Evolutionary conservation across 2,329 filamentous ascomycete genomes (phyloP), one percentile per base, ranked within the genome.

Genomic region (Neofusicoccum sp.): DNA sequence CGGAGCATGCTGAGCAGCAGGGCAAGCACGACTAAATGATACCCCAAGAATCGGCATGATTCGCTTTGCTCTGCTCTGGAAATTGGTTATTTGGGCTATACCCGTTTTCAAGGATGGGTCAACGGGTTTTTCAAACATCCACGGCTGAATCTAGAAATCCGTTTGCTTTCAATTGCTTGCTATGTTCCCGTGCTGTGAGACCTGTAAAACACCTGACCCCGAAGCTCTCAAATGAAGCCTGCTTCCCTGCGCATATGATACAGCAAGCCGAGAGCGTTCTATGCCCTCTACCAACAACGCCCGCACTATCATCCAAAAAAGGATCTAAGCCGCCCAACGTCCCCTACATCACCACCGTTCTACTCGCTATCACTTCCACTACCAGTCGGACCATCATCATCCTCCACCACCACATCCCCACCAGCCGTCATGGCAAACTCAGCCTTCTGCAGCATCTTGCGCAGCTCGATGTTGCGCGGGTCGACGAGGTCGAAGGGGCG

Each of bases 401-500:
- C 79, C 48, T 80, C 79, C 41, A 73, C 67, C n/a, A 82, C 78
- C 20, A 81, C 74, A 70, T 83, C 80, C 6, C 74, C 76, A 3
- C 75, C 78, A 20, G 75, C 76, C 63, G 72, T 73, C 65, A 81
- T 74, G 6, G 84, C 80, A 69, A 90, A 89, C 78, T 92, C 88
- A 64, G 89, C 88, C 76, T 86, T 85, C 74, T 86, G 81, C 69
- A 93, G 83, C 61, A 89, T 76, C 45, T 82, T 80, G 65, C 82
- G 79, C 58, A 93, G 78, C 58, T 80, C 82, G 26, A 71, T 70
- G 75, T 93, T 91, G 49, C 82, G 71, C 14, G 89, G 90, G 75
- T 93, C 90, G 59, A 88, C 87, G 63, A 93, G 82, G 75, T 92
- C 87, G 58, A 83, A 71, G 30, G 90, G 83, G 54, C 87, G 90